Conservation (phyloP, 495 filamentous ascomycete species). For the Daldinia childiae region DNA sequence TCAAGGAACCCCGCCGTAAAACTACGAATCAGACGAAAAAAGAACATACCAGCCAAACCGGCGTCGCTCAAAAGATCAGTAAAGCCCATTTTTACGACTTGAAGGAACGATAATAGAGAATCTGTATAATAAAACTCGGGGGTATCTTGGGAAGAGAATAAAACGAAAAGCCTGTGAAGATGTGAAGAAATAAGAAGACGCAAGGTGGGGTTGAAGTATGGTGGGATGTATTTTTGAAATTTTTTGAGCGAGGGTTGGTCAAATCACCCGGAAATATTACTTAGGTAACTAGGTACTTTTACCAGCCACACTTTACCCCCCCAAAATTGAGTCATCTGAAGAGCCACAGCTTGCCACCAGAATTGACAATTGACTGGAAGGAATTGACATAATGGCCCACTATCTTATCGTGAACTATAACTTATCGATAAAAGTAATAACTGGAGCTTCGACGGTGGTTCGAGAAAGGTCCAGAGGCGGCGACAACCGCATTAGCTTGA, state of each 20-base stretch:
- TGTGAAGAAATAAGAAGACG: slow-evolving; percentile 33
- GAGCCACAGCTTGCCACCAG: slow-evolving; percentile 2
- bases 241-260: slow-evolving; percentile 20
- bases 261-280: slow-evolving; percentile 33
- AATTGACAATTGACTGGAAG: background rate
- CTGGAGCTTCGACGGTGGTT: slow-evolving; percentile 29
- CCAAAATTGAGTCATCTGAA: background rate
- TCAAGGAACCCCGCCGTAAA: background rate
- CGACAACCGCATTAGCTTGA: slow-evolving; percentile 16
- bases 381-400: background rate
- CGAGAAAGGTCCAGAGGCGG: slow-evolving; percentile 39
- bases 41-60: slow-evolving; percentile 77
- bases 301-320: slow-evolving; percentile 31
- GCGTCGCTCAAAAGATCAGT: slow-evolving; percentile 87
- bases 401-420: slow-evolving; percentile 14
- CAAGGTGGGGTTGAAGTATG: slow-evolving; percentile 46
- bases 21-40: slow-evolving; percentile 12
- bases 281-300: background rate
- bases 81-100: slow-evolving; percentile 80
- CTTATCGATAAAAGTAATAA: slow-evolving; percentile 33
- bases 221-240: slow-evolving; percentile 43
- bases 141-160: slow-evolving; percentile 43
- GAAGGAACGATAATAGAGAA: slow-evolving; percentile 29
- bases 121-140: slow-evolving; percentile 33
- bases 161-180: slow-evolving; percentile 38